These are phyloP conservation scores for Cercospora zeina DNA, from an alignment of 2,329 filamentous ascomycete species.

Conservation along the genomic window DNA sequence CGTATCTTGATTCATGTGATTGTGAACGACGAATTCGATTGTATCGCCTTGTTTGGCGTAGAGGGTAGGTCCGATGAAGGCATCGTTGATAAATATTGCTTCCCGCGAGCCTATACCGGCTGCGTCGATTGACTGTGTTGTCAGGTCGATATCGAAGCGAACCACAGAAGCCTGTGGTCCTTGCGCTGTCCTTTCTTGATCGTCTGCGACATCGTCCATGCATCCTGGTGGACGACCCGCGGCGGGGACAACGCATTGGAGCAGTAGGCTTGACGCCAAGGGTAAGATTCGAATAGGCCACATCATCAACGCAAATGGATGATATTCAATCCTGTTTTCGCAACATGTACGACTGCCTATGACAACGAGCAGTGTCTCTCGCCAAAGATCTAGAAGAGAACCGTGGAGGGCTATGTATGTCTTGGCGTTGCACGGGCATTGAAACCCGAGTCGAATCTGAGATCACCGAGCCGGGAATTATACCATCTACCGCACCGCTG, in stretches of 20 bases:
- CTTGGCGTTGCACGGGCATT: conserved; percentile 5
- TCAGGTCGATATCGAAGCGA: conserved; percentile 14
- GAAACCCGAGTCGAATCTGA: conserved; percentile 7
- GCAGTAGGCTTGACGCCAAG: neutral
- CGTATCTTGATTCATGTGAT: conserved; percentile 21
- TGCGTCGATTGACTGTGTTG: conserved; percentile 10
- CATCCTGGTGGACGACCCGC: neutral
- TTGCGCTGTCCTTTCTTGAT: neutral
- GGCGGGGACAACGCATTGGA: neutral
- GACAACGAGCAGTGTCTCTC: neutral
- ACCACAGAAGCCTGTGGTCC: neutral
- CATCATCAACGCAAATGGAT: neutral
- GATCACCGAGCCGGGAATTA: conserved; percentile 6
- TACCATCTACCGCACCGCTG: neutral
- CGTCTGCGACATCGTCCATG: neutral
- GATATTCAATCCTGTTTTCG: neutral
- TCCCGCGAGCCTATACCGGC: conserved; percentile 14
- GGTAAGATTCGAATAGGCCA: neutral
- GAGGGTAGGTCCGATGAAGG: conserved; percentile 19
- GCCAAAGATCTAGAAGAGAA: neutral
- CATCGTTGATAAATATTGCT: conserved; percentile 19
- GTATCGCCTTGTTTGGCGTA: conserved; percentile 16
- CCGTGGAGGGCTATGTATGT: neutral
- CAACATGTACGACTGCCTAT: neutral
- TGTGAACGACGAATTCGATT: conserved; percentile 23